Evolutionary conservation across 495 filamentous ascomycete genomes (phyloP).

Genomic region (Hypoxylon perforatum): DNA sequence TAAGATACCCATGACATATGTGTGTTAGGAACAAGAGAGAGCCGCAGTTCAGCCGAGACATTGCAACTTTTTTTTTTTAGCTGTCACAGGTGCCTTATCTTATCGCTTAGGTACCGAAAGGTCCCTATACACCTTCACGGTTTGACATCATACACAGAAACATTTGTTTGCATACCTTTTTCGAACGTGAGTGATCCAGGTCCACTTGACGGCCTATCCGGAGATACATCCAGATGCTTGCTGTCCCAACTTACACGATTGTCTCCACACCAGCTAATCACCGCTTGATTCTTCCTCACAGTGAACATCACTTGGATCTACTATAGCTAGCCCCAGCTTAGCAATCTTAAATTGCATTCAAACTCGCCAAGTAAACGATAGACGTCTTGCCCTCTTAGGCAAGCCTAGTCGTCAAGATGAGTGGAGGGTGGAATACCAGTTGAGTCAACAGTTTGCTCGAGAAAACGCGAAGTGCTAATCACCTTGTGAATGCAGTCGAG

Average conservation of each 20-base stretch:
- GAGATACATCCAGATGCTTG: no score
- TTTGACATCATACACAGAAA: slow-evolving; percentile 15
- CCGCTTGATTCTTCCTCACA: not conserved
- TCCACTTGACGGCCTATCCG: not conserved
- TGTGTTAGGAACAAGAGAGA: no score
- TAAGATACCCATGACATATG: no score
- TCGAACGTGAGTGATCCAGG: slow-evolving; percentile 2
- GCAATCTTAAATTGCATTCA: not conserved
- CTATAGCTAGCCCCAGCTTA: slow-evolving; percentile 1
- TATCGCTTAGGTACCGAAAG: not conserved
- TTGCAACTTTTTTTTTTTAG: no score
- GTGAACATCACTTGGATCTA: slow-evolving; percentile 9
- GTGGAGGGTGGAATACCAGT: slow-evolving; percentile 70
- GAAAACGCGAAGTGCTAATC: slow-evolving; percentile 43
- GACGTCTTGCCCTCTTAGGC: slow-evolving; percentile 33
- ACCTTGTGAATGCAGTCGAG: slow-evolving; percentile 76
- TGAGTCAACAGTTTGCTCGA: slow-evolving; percentile 35
- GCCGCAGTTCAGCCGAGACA: no score
- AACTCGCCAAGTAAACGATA: slow-evolving; percentile 8
- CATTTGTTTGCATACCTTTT: slow-evolving; percentile 3
- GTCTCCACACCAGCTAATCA: not conserved
- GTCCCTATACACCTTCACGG: not conserved
- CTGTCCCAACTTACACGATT: not conserved
- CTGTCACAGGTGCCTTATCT: slow-evolving; percentile 13
- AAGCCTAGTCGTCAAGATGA: slow-evolving; percentile 56